Evolutionary conservation across 192 early-diverging fungal genomes (phyloP).

Genomic region (Coemansia pectinata): DNA sequence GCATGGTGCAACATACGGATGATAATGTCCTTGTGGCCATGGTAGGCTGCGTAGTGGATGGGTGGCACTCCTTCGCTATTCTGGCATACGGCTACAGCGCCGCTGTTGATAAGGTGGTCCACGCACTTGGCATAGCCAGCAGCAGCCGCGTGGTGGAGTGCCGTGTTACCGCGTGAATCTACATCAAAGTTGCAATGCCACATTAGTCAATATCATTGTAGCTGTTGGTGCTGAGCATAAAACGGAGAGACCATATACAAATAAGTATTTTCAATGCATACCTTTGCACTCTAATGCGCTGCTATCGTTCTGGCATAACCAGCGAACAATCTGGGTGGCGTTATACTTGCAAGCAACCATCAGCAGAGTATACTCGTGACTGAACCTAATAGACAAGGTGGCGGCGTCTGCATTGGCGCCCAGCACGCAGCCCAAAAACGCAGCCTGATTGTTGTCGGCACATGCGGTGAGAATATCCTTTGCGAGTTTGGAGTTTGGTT

Average conservation of each 20-base stretch:
- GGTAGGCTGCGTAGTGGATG: slow-evolving; percentile 42
- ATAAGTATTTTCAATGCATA: background rate
- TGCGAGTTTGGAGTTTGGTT: background rate
- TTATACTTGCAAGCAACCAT: slow-evolving; percentile 39
- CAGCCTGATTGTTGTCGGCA: slow-evolving; percentile 14
- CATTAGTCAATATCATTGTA: background rate
- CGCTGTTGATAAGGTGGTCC: slow-evolving; percentile 6
- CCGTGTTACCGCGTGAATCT: slow-evolving; percentile 43
- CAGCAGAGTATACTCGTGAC: slow-evolving; percentile 25
- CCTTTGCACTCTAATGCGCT: slow-evolving; percentile 29
- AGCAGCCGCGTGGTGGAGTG: slow-evolving; percentile 36
- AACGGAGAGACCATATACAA: too few species aligned
- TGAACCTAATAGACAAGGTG: slow-evolving; percentile 8
- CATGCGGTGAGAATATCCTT: slow-evolving; percentile 15
- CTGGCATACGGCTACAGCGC: background rate
- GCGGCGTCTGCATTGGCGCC: background rate
- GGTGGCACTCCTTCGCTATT: slow-evolving; percentile 41
- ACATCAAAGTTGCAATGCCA: background rate
- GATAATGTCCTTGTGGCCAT: slow-evolving; percentile 24
- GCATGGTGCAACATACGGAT: slow-evolving; percentile 1
- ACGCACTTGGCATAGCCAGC: slow-evolving; percentile 20
- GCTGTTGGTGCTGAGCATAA: background rate
- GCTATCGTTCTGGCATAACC: slow-evolving; percentile 33
- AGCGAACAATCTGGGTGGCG: slow-evolving; percentile 22
- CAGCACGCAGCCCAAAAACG: slow-evolving; percentile 10